Evolutionary conservation across 148 eudicot species (phyloP), one percentile per base, ranked within the genome.

Genomic region (Rhododendron henanense): DNA sequence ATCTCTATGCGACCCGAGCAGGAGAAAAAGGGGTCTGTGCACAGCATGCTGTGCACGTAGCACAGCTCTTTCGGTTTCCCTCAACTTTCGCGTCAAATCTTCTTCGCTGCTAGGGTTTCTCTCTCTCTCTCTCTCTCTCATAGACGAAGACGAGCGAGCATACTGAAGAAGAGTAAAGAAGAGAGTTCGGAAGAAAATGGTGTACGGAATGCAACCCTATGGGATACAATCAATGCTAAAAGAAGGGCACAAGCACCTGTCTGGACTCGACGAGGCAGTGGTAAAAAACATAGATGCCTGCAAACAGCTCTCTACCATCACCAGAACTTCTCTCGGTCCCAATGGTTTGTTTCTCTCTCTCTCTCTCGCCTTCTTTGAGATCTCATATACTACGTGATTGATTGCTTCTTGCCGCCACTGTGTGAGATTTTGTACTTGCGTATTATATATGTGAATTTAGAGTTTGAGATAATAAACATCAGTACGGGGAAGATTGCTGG

Each of bases 201-300:
- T 90, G 69, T 90, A 86, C 67, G 90, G 87, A 79, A 89, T 92
- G 91, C 93, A 86, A 83, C 87, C 94, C 0, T 92, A 94, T 69
- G 98, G 98, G 23, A 87, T 94, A 0, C 94, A 93, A 55, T 82
- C 93, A 4, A 95, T 96, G 98, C 93, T 95, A 0, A 96, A 96
- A 78, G 99, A 96, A 85, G 98, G 98, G 16, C 95, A 94, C 91
- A 91, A 92, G 37, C 99, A 96, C 85, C 88, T 95, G 8, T 95
- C 98, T 3, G 99, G 99, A 0, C 93, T 96, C 50, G 98, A 96
- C 47, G 99, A 96, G 91, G 98, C 98, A 1, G 97, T 96, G 33
- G 59, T 94, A 37, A 96, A 94, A 88, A 95, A 96, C 90, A 90
- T 96, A 39, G 99, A 96, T 23, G 99, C 97, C 85, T 92, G 95